Evolutionary conservation across 2,329 filamentous ascomycete genomes (phyloP), one percentile per base, ranked within the genome.

Genomic region (Diaporthe eres): DNA sequence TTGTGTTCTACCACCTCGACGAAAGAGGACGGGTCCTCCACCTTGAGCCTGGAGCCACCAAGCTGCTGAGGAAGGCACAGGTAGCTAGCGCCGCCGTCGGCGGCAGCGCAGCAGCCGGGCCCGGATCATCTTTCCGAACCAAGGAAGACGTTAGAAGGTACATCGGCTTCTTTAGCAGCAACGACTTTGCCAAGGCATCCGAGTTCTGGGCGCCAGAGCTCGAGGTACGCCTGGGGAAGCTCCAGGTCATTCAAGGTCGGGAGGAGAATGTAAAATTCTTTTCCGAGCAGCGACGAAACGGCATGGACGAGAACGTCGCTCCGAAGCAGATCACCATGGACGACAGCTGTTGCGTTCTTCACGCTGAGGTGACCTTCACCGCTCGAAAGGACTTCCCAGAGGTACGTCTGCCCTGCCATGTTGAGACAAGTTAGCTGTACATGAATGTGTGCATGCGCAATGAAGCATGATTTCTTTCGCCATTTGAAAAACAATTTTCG

Each of bases 1-100:
- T 67, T 25, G 61, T 67, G 17, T 67, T 67, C 44, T 67, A 67
- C 61, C 61, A 67, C 61, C 61, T 67, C 28, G 61, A 65, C 42
- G 39, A 65, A 22, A 22, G 17, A 47, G 60, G 60, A 1, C 39
- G 60, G 17, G 42, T 65, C 4, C 3, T 65, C 0, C 60, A 47
- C 25, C 60, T 65, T 8, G 60, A 67, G 19, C 61, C 61, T 25
- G 61, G 61, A 25, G 61, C 61, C 17, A 67, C 61, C 28, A 49
- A n/a, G 28, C 25, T 67, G 19, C 25, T 67, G 44, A 67, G 19
- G 2, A 67, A 67, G 28, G 61, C 61, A 17, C 10, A 34, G 25
- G 44, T 22, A 25, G 5, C 44, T 22, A 10, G 10, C 5, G 10
- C 8, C 42, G 17, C 28, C 4, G 44, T 5, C 25, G 19, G 61